A percentile compares a stretch with the other conserved stretches of the same genome.
These are phyloP conservation scores for Fraxinus sp. DNA, from an alignment of 305 asterid genomes.

Conservation along the genomic window DNA sequence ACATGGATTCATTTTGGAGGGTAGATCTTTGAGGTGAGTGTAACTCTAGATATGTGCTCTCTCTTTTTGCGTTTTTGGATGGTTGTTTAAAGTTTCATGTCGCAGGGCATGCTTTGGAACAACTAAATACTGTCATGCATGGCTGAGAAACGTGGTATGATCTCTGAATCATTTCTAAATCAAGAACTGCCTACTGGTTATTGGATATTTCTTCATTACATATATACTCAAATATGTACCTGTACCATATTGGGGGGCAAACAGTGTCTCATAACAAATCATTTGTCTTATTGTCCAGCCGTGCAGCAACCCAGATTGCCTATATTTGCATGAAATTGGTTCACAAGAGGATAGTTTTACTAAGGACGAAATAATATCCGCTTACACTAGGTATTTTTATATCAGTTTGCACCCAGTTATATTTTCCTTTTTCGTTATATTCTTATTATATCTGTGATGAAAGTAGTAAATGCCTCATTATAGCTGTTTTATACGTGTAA, in stretches of 20 bases:
- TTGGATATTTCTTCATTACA: slow-evolving; percentile 9
- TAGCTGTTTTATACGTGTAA: background rate
- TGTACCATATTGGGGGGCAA: slow-evolving; percentile 7
- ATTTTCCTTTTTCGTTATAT: background rate
- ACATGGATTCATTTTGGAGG: slow-evolving; percentile 85
- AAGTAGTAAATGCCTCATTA: background rate
- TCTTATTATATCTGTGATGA: background rate
- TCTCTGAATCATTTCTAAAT: slow-evolving; percentile 21
- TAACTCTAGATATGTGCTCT: slow-evolving; percentile 14
- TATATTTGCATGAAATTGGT: slow-evolving; percentile 92
- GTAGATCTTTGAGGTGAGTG: slow-evolving; percentile 71
- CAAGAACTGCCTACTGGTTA: background rate
- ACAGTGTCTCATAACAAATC: slow-evolving; percentile 15
- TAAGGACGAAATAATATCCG: slow-evolving; percentile 91
- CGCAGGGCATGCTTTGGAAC: slow-evolving; percentile 99
- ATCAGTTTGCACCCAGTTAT: background rate
- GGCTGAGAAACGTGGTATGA: slow-evolving; percentile 92
- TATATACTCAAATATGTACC: slow-evolving; percentile 12
- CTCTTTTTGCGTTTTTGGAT: slow-evolving; percentile 9
- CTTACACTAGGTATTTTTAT: slow-evolving; percentile 68
- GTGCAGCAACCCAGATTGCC: slow-evolving; percentile 91
- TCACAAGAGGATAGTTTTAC: slow-evolving; percentile 91
- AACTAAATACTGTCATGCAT: slow-evolving; percentile 97
- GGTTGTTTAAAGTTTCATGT: slow-evolving; percentile 29
- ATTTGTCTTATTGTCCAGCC: slow-evolving; percentile 57